phyloP scores from a whole-genome alignment of 768 basidiomycete genomes.

The Candolleomyces efflorescens region DNA sequence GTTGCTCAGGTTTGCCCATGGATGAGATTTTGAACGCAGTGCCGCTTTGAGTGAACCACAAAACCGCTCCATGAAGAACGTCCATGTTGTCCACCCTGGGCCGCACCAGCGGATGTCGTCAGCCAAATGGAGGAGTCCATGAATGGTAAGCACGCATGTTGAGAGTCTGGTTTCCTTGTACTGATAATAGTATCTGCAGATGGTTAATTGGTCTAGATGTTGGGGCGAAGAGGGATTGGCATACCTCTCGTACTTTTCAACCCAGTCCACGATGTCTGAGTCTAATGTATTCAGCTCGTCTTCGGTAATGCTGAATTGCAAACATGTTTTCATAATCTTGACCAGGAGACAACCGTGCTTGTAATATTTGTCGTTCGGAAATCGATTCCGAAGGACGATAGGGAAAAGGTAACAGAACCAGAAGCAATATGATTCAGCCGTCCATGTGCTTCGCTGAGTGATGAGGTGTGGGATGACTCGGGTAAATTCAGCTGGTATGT shows the following conservation, averaged over 20 bases:
- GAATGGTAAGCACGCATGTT: background rate
- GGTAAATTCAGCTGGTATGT: conserved; percentile 36
- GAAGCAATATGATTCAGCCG: conserved; percentile 11
- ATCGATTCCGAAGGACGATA: conserved; percentile 12
- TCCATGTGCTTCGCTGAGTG: background rate
- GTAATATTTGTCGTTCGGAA: conserved; percentile 23
- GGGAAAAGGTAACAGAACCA: conserved; percentile 9
- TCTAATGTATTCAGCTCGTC: conserved; percentile 1
- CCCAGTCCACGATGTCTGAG: background rate
- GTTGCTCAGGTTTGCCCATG: conserved; percentile 11
- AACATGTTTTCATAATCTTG: conserved; percentile 21
- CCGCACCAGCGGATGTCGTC: background rate
- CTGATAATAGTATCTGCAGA: conserved; percentile 1
- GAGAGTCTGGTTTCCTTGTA: background rate
- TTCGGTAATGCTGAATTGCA: conserved; percentile 17
- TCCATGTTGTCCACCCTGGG: background rate
- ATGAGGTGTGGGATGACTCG: conserved; percentile 23
- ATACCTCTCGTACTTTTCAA: background rate
- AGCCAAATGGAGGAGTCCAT: background rate
- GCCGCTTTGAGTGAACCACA: background rate
- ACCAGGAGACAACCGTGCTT: conserved; percentile 30
- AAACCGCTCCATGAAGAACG: conserved; percentile 7
- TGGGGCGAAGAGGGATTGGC: too few species aligned
- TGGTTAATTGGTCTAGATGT: background rate
- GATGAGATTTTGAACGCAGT: conserved; percentile 5